Evolutionary conservation across 2,329 filamentous ascomycete genomes (phyloP), one percentile per base, ranked within the genome.

Genomic region (Huntiella abstrusa): DNA sequence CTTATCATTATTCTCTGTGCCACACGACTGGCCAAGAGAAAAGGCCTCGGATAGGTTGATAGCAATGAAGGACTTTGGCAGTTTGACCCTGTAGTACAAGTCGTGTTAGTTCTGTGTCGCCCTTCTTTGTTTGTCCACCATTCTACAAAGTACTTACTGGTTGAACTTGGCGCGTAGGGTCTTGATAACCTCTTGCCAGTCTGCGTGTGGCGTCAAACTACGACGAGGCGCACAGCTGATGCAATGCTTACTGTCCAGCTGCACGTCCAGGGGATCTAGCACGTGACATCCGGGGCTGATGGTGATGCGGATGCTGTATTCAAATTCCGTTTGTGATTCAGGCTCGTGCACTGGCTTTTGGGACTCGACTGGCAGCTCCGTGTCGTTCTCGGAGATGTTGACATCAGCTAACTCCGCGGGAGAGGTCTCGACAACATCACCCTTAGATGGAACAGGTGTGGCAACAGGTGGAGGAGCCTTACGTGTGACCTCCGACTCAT

Each of bases 171-270:
- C 88, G 53, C 87, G 77, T 52, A 98, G 66, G 1, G 87, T 96
- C 63, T 94, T 87, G 54, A 98, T 83, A n/a, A 98, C 83, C 55
- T 88, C 76, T 63, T 92, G 88, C 88, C 91, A 98, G 60, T 98
- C 84, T 34, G 78, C 77, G 62, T 98, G 92, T 2, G 83, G 75
- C 3, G 88, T 96, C 55, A 98, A 65, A 58, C 84, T 92, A 51
- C 91, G 73, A 52, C 87, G 71, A n/a, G 85, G 86, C 5, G 88
- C 85, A 59, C 83, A 93, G 36, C 88, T 87, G 55, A 98, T 98
- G 60, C 86, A 92, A 60, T 98, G 91, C 55, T 91, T 84, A 55
- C 83, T 91, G 61, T 98, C 91, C 22, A 98, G 75, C 65, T 94
- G 86, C 53, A 98, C 87, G 59, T 98, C 88, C 22, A 98, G 70